A percentile compares a stretch with the other conserved stretches of the same genome.
Evolutionary conservation across 345 rosid species (phyloP).

Genomic region (Populus davidiana): DNA sequence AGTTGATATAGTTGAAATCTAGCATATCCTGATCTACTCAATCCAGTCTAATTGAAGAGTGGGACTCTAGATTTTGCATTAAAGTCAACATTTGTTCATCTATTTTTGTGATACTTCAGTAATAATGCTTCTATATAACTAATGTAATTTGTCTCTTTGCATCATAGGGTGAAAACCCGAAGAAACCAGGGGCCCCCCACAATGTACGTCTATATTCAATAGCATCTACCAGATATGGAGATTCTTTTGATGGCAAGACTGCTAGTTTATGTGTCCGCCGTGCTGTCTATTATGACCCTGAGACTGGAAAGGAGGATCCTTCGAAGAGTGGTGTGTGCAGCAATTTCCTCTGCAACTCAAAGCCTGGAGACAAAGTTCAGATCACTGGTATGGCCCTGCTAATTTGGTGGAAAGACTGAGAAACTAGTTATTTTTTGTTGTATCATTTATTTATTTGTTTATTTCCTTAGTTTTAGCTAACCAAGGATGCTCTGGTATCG

Average conservation of each 20-base stretch:
- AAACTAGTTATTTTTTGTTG: neutral
- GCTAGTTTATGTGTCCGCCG: slow-evolving; percentile 94
- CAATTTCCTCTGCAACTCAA: slow-evolving; percentile 83
- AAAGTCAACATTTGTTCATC: neutral
- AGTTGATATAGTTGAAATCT: neutral
- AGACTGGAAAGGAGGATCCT: slow-evolving; percentile 91
- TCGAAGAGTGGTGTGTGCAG: slow-evolving; percentile 89
- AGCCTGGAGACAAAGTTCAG: slow-evolving; percentile 82
- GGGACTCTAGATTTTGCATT: neutral
- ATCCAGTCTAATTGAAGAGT: neutral
- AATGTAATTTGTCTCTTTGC: neutral
- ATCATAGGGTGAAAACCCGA: slow-evolving; percentile 91
- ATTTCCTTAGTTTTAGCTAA: neutral
- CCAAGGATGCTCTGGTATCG: neutral
- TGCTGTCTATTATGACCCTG: slow-evolving; percentile 89
- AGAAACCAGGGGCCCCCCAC: slow-evolving; percentile 84
- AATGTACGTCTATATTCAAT: slow-evolving; percentile 94
- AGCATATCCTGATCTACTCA: neutral
- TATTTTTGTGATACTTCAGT: neutral
- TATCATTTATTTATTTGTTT: neutral
- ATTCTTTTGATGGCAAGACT: slow-evolving; percentile 84
- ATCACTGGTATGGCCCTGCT: slow-evolving; percentile 61
- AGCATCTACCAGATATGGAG: slow-evolving; percentile 94
- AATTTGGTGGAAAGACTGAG: slow-evolving; percentile 2
- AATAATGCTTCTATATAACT: neutral